Base-by-base conservation (phyloP, 495 filamentous ascomycete genomes). In the Tuber microsphaerosporum region DNA sequence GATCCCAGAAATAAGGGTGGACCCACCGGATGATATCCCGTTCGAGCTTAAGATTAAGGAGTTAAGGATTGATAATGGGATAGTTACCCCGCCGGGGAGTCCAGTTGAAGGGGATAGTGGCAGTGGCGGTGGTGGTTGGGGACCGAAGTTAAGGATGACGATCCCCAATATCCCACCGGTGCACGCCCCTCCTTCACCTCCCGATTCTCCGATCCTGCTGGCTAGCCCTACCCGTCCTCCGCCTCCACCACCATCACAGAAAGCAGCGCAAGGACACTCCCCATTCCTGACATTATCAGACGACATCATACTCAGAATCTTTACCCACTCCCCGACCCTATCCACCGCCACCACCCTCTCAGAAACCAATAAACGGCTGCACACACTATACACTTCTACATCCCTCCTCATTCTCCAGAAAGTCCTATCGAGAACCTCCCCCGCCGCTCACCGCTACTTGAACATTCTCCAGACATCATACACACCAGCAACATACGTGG, bases 11-110 rank as follows among this genome's bases (percentile, higher is more conserved):
- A 75, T 79, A 43, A 73, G 41, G 61, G 37, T 79, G 56, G 76
- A 79, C 16, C 77, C 77, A 3, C 77, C 77, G 14, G 77, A 79
- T n/a, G 71, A 79, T 61, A 79, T 79, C 42, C 77, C 77, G 22
- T 79, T 75, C 46, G 61, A 48, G 37, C 76, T 79, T 37, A 42
- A 48, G 26, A 14, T 79, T 48, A n/a, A 42, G 61, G 76, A 75
- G n/a, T 31, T 65, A 12, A 65, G 56, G 56, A 65, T 65, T 5
- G 56, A 65, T 31, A 65, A 65, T 17, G 56, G 56, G 56, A 10
- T 31, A 31, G 2, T 65, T 16, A 65, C 56, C 14, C 56, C 56
- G n/a, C 56, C 56, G 12, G 56, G 56, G 56, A 65, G 56, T 31
- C 56, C 56, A 31, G 56, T 65, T 17, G 56, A 65, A 65, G 56